These are phyloP conservation scores for Petunia axillaris DNA, from an alignment of 257 asterid species.

Conservation along the genomic window DNA sequence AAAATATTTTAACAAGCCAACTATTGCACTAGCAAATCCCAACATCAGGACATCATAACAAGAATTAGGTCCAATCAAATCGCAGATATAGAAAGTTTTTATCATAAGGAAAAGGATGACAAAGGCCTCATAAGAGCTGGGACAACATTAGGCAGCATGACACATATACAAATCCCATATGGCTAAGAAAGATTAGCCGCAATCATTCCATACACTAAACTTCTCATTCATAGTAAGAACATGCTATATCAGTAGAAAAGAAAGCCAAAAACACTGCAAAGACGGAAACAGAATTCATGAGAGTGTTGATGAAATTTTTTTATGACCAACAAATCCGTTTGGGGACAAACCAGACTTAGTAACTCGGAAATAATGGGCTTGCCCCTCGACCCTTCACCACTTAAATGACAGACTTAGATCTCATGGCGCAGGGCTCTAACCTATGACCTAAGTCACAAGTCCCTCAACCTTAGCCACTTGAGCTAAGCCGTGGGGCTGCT, in stretches of 20 bases:
- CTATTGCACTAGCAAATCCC: not conserved
- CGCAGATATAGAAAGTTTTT: not conserved
- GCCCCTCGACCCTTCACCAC: too few relatives aligned
- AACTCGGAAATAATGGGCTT: too few relatives aligned
- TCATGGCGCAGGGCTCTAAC: too few relatives aligned
- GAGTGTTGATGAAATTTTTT: not conserved
- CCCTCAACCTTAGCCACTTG: too few relatives aligned
- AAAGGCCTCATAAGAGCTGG: too few relatives aligned
- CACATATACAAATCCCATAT: too few relatives aligned
- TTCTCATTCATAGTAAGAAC: not conserved
- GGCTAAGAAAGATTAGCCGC: not conserved
- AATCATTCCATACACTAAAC: not conserved
- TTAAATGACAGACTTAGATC: too few relatives aligned
- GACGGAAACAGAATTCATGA: not conserved
- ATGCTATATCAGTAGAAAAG: not conserved
- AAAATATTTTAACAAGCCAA: not conserved
- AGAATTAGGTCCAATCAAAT: not conserved
- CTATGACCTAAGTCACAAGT: too few relatives aligned
- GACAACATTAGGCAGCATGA: too few relatives aligned
- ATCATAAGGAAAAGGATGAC: not conserved
- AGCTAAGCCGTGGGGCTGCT: too few relatives aligned
- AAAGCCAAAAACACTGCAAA: not conserved
- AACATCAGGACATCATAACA: not conserved
- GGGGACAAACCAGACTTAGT: too few relatives aligned
- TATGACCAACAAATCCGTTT: too few relatives aligned